Percentiles rank a stretch among this genome's conserved stretches.
Evolutionary conservation across 2,329 filamentous ascomycete species (phyloP).

Genomic region (Hymenoscyphus linearis): DNA sequence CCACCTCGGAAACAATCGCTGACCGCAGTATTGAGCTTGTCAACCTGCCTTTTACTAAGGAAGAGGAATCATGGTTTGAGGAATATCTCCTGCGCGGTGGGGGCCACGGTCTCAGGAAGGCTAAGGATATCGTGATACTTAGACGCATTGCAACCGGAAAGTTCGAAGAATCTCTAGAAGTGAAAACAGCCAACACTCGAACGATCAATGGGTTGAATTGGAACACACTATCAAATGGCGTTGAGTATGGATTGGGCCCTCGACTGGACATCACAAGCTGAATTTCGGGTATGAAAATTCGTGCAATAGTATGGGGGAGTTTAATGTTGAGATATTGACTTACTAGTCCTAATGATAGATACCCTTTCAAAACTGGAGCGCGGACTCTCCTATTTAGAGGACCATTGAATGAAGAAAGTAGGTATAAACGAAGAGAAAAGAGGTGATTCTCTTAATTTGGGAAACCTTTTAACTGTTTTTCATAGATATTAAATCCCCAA

Average conservation of each 20-base stretch:
- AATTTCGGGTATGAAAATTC: neutral
- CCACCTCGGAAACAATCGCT: slow-evolving; percentile 38
- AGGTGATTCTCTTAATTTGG: neutral
- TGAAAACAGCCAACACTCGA: slow-evolving; percentile 34
- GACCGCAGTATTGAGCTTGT: slow-evolving; percentile 63
- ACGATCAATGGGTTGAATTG: slow-evolving; percentile 29
- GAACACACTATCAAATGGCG: slow-evolving; percentile 24
- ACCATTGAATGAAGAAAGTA: neutral
- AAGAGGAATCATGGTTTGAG: slow-evolving; percentile 72
- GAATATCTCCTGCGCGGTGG: slow-evolving; percentile 60
- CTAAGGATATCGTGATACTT: slow-evolving; percentile 70
- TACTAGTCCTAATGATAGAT: neutral
- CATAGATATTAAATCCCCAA: too few relatives aligned
- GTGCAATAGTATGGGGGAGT: neutral
- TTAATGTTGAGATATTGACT: neutral
- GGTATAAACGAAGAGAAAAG: neutral
- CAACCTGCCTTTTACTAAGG: slow-evolving; percentile 62
- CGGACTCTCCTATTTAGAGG: neutral
- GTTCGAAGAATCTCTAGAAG: slow-evolving; percentile 42
- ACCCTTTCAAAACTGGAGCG: neutral
- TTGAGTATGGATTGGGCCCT: slow-evolving; percentile 30
- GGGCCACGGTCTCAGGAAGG: slow-evolving; percentile 57
- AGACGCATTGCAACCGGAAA: slow-evolving; percentile 64
- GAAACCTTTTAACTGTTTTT: neutral
- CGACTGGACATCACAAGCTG: slow-evolving; percentile 8